phyloP scores from a whole-genome alignment of 1,284 basidiomycete genomes.

The Volvariella volvacea region DNA sequence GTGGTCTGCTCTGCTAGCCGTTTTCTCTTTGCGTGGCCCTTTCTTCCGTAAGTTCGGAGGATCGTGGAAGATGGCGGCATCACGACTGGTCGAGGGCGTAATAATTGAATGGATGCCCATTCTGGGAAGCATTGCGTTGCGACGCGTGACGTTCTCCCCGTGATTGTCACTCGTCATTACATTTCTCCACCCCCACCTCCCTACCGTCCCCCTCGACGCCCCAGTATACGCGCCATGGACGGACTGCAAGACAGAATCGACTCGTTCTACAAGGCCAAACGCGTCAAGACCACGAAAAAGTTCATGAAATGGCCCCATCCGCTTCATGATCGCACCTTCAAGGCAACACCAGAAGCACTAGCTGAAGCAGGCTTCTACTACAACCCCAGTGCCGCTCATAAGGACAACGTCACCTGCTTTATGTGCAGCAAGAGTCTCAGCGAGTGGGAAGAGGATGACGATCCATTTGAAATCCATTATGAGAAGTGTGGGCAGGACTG shows the following conservation, averaged over 20 bases:
- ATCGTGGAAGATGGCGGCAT: constrained; percentile 10
- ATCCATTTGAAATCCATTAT: constrained; percentile 76
- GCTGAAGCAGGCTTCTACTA: constrained; percentile 83
- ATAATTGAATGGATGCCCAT: not conserved
- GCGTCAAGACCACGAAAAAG: constrained; percentile 37
- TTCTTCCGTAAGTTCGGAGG: constrained; percentile 22
- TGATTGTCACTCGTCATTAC: constrained; percentile 14
- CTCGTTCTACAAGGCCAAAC: constrained; percentile 50
- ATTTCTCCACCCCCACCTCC: constrained; percentile 12
- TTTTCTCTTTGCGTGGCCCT: constrained; percentile 5
- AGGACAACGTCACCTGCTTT: constrained; percentile 71
- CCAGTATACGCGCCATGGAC: constrained; percentile 36
- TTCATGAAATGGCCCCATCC: constrained; percentile 66
- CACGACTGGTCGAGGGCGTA: not conserved
- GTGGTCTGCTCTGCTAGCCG: too few species aligned
- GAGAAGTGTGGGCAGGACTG: constrained; percentile 55
- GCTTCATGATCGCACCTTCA: constrained; percentile 25
- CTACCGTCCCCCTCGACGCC: constrained; percentile 8
- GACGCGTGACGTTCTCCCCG: constrained; percentile 19
- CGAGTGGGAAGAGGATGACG: constrained; percentile 75
- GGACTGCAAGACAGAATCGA: constrained; percentile 46
- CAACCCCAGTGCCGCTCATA: constrained; percentile 51
- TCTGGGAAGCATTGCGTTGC: constrained; percentile 12
- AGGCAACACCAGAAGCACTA: constrained; percentile 62
- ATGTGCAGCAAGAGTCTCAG: constrained; percentile 69